Conservation (phyloP, 495 filamentous ascomycete species). For the Thermothielavioides terrestris region DNA sequence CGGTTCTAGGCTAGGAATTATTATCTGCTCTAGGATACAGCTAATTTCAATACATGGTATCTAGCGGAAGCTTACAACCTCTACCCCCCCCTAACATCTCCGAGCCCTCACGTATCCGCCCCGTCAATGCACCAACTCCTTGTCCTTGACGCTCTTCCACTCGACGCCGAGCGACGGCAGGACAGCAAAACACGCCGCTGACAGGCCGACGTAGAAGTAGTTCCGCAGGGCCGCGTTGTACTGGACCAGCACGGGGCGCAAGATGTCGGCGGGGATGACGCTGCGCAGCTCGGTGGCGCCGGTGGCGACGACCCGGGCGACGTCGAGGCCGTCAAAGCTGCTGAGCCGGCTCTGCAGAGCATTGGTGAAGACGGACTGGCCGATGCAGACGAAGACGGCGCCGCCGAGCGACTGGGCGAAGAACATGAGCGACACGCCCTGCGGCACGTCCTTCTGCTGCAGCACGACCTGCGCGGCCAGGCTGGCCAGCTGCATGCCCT, state of each 20-base stretch:
- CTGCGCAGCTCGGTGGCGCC: conserved; percentile 59
- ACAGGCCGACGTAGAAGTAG: conserved; percentile 49
- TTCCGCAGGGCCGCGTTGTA: conserved; percentile 52
- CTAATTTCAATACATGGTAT: too few species aligned
- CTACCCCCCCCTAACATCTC: too few species aligned
- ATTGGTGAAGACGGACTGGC: conserved; percentile 55
- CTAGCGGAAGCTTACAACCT: too few species aligned
- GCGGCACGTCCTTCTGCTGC: conserved; percentile 47
- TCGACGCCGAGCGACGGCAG: conserved; percentile 48
- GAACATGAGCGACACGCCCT: conserved; percentile 55
- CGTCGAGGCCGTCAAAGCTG: conserved; percentile 37
- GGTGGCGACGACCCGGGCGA: conserved; percentile 40
- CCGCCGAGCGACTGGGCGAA: conserved; percentile 60
- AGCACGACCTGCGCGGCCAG: conserved; percentile 59
- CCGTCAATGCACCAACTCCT: too few species aligned
- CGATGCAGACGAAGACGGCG: conserved; percentile 56
- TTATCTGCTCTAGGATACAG: too few species aligned
- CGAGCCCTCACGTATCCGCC: too few species aligned
- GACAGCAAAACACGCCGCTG: conserved; percentile 46
- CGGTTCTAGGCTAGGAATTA: too few species aligned
- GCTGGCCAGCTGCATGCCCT: conserved; percentile 60
- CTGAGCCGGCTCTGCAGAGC: conserved; percentile 42
- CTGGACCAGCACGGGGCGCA: conserved; percentile 37
- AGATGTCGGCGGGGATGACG: conserved; percentile 50
- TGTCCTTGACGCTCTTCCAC: conserved; percentile 55